Base-by-base conservation (phyloP, 495 filamentous ascomycete genomes). In the Lophium mytilinum region DNA sequence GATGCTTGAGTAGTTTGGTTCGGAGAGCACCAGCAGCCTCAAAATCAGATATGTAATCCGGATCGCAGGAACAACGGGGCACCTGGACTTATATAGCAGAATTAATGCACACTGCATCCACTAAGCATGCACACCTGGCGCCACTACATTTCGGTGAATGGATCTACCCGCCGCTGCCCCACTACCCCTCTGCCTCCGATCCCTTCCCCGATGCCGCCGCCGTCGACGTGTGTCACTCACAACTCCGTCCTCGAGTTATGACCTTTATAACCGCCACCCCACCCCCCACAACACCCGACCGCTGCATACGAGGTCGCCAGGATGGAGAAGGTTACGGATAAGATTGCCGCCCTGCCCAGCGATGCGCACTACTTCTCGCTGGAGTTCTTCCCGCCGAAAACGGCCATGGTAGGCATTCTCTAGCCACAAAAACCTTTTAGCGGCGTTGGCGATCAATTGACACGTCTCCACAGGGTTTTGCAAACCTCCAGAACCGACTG, bases 321-420 rank as follows among this genome's bases (percentile, higher is more conserved):
- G 19, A 92, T 91, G 86, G 86, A 93, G 72, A 95, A 89, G 73
- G 89, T 98, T 68, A 96, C 90, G 52, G 87, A 95, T 77, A 97
- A 97, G 80, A 90, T 97, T 66, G 87, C 88, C 72, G 89, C 89
- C 59, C 73, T 98, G 73, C 87, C 89, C 68, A 79, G 84, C 37
- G 82, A 86, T 71, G 79, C 80, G 51, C 83, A 82, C 65, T 98
- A 92, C 77, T 92, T 95, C 74, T 97, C 94, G 35, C 85, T 97
- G 63, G 94, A 98, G 76, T 98, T 98, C 81, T 97, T 98, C 73
- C 93, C 93, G 53, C 94, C 94, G 51, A 97, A 96, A 74, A 98
- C 93, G 19, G 74, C 82, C 55, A 94, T 92, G 86, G 90, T 85
- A 52, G 15, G 24, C 58, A 57, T 45, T 49, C 52, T 51, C 41